These are phyloP conservation scores for Sugiyamaella floridensis DNA, from an alignment of 805 yeast species.

Conservation along the genomic window DNA sequence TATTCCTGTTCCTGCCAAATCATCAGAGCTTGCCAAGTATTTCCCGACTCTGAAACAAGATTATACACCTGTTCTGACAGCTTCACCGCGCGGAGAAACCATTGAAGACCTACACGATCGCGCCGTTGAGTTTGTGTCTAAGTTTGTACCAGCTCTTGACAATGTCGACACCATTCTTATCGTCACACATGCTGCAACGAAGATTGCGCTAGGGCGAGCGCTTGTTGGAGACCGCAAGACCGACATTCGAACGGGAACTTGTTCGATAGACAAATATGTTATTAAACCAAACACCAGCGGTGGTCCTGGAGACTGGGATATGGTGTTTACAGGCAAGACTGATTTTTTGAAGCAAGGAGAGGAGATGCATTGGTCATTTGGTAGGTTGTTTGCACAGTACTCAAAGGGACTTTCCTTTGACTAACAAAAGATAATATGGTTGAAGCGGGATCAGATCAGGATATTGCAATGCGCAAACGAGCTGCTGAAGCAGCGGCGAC, in stretches of 20 bases:
- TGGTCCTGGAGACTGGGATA: slow-evolving; percentile 45
- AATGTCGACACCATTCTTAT: slow-evolving; percentile 55
- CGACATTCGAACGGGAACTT: slow-evolving; percentile 69
- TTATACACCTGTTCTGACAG: slow-evolving; percentile 53
- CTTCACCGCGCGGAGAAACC: slow-evolving; percentile 66
- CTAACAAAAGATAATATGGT: slow-evolving; percentile 36
- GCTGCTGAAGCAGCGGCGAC: slow-evolving; percentile 4
- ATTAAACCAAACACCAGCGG: slow-evolving; percentile 15
- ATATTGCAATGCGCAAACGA: slow-evolving; percentile 37
- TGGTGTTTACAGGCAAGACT: slow-evolving; percentile 65
- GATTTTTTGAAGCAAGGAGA: slow-evolving; percentile 70
- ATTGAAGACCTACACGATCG: slow-evolving; percentile 63
- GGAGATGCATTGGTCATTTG: slow-evolving; percentile 91
- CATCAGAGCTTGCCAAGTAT: slow-evolving; percentile 42
- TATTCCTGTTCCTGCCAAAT: slow-evolving; percentile 61
- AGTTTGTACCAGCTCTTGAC: slow-evolving; percentile 52
- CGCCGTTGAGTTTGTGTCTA: slow-evolving; percentile 46
- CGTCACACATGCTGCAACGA: slow-evolving; percentile 92
- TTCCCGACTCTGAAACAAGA: slow-evolving; percentile 44
- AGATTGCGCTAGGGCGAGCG: slow-evolving; percentile 79
- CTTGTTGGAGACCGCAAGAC: slow-evolving; percentile 48
- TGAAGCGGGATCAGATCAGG: slow-evolving; percentile 90
- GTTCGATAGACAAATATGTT: slow-evolving; percentile 68
- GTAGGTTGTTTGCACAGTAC: slow-evolving; percentile 17
- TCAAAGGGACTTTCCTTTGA: neutral